Base-by-base conservation (phyloP, 495 filamentous ascomycete genomes). In the Penicillium samsonianum region DNA sequence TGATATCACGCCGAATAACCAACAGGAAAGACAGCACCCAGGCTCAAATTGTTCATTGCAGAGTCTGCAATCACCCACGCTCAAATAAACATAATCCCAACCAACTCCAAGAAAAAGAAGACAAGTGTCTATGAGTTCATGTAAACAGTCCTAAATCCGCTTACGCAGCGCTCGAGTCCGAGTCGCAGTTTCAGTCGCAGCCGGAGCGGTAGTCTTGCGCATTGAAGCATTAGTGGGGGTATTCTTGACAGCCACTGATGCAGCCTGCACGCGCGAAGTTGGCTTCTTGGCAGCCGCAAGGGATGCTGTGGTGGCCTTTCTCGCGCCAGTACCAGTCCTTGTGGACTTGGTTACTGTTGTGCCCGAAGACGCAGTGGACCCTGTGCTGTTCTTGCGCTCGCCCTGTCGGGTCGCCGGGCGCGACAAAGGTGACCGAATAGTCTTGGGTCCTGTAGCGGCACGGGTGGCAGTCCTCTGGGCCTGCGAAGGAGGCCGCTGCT, bases 311-410 rank as follows among this genome's bases (percentile, higher is more conserved):
- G 79, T 79, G 14, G 71, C 73, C 59, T 82, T 84, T 44, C 77
- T 75, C 12, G 75, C 61, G 8, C 71, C 69, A 3, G 79, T 70
- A 26, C 75, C 75, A 9, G 79, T 73, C 35, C 78, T 70, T 0
- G 80, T 76, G 1, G 77, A 67, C 50, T 85, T 87, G 25, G 83
- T 80, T 53, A 88, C 83, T 44, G 80, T 90, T 22, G 84, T 86
- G 4, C 75, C 76, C 1, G 74, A 77, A 6, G 80, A 82, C 5
- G 74, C 59, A 20, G 67, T 75, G 14, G 80, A 82, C 3, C 72
- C 77, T 38, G 71, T 69, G 43, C 75, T 78, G 25, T 67, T 72
- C 62, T 75, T 67, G 51, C 79, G 69, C 50, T 78, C 71, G 37
- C 71, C 67, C 62, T 82, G 78, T 53, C 77, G 72, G 28, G 73